Evolutionary conservation across 2,329 filamentous ascomycete genomes (phyloP), one percentile per base, ranked within the genome.

Genomic region (Trichoderma brevicompactum): DNA sequence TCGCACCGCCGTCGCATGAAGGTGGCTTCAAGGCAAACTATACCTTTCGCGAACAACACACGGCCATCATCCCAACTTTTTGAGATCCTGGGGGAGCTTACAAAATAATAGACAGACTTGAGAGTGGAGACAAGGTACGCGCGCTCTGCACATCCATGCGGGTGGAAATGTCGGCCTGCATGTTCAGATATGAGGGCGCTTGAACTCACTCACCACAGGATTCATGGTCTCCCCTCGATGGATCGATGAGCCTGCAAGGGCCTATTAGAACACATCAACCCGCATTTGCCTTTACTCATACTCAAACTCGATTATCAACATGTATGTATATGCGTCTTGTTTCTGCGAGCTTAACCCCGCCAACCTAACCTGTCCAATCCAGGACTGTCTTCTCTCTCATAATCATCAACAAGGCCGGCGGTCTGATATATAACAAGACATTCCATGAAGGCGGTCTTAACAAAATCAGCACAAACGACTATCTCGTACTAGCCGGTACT

Each of bases 351-450:
- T 17, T 9, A 13, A 41, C 3, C 13, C 9, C 13, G 28, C 32
- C 19, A 13, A 38, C 5, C 40, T 38, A 38, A 38, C 48, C n/a
- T 13, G 15, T 36, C 48, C 54, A 46, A 38, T 55, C 61, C 71
- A 98, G 94, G 95, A 92, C 93, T 70, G 91, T 99, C 77, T 95
- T 96, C 79, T 89, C 94, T 66, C 89, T 99, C 75, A 93, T 98
- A 77, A 90, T 99, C 77, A 97, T 99, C 83, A 98, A 97, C 84
- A 99, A 99, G 85, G 94, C 95, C 69, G 95, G 94, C 67, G 95
- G 95, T 72, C 86, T 99, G 62, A 89, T 99, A 79, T 99, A 96
- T 83, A 94, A 98, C 80, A 92, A 93, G 72, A 92, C 92, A 74
- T 98, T 99, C 78, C 89, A 94, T 73, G 88, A 94, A 49, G 91